Evolutionary conservation across 2,329 filamentous ascomycete species (phyloP).

Genomic region (Acrodontium crateriforme): DNA sequence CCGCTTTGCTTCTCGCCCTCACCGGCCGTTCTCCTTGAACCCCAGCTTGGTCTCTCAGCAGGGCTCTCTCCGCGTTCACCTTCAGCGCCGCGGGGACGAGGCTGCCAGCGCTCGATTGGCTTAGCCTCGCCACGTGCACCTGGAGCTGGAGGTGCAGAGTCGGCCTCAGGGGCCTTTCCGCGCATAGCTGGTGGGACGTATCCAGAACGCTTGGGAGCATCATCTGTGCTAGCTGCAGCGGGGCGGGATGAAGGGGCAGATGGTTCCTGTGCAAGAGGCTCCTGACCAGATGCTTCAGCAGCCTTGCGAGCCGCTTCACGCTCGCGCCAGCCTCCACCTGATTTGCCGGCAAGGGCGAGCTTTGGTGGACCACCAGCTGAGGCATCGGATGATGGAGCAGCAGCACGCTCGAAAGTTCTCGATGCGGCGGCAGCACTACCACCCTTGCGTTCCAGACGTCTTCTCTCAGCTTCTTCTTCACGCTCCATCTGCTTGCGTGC

Average conservation of each 20-base stretch:
- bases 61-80: slow-evolving; percentile 7
- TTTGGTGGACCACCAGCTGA: slow-evolving; percentile 42
- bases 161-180: slow-evolving; percentile 17
- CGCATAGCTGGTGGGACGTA: slow-evolving; percentile 35
- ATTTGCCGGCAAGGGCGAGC: slow-evolving; percentile 42
- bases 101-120: slow-evolving; percentile 11
- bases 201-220: slow-evolving; percentile 25
- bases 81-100: slow-evolving; percentile 1
- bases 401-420: slow-evolving; percentile 7
- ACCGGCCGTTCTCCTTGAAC: slow-evolving; percentile 8
- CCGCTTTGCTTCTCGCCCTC: slow-evolving; percentile 12
- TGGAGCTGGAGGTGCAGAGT: slow-evolving; percentile 12
- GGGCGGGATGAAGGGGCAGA: slow-evolving; percentile 11
- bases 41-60: slow-evolving; percentile 11
- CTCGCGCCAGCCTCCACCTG: slow-evolving; percentile 53
- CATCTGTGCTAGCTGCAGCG: slow-evolving; percentile 22
- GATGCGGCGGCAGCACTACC: slow-evolving; percentile 12
- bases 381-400: slow-evolving; percentile 26
- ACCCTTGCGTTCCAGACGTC: slow-evolving; percentile 49
- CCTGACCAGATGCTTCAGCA: slow-evolving; percentile 19
- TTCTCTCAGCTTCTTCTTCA: slow-evolving; percentile 76
- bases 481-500: slow-evolving; percentile 32
- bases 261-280: slow-evolving; percentile 14
- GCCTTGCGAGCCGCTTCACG: slow-evolving; percentile 43
- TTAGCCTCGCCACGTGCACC: slow-evolving; percentile 11